These are phyloP conservation scores for Phytophthora pini DNA, from an alignment of 352 stramenopile species.

Conservation along the genomic window DNA sequence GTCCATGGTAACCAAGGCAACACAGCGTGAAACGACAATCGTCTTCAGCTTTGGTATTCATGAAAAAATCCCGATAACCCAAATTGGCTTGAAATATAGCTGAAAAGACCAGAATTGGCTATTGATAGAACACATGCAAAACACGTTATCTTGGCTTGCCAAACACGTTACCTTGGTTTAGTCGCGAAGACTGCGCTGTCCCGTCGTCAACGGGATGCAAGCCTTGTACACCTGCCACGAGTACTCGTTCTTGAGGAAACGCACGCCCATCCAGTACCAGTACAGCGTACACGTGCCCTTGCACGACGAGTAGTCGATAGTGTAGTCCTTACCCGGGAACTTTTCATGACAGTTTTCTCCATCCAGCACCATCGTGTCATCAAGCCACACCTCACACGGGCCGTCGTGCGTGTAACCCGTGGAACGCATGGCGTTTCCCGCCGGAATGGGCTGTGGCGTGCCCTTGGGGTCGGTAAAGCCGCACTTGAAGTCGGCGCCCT, in stretches of 20 bases:
- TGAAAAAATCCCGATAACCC: background rate
- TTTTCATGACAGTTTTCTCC: background rate
- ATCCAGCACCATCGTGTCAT: constrained; percentile 11
- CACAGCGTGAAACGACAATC: background rate
- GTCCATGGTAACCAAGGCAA: background rate
- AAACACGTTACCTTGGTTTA: background rate
- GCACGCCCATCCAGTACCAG: constrained; percentile 3
- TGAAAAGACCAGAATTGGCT: too few relatives aligned
- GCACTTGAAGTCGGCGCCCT: constrained; percentile 36
- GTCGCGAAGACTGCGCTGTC: background rate
- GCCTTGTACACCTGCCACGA: background rate
- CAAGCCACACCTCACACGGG: constrained; percentile 15
- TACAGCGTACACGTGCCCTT: background rate
- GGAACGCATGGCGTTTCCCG: constrained; percentile 34
- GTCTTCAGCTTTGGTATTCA: background rate
- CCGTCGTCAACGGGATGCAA: background rate
- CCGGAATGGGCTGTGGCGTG: constrained; percentile 39
- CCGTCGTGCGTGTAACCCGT: background rate
- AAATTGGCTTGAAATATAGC: too few relatives aligned
- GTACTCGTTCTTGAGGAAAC: background rate
- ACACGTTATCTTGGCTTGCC: background rate
- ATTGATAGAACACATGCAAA: background rate
- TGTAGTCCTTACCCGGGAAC: background rate
- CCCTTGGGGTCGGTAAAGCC: constrained; percentile 36
- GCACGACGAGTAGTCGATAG: background rate